Base-by-base conservation (phyloP, 306 rosid genomes). In the Trifolium fragiferum region DNA sequence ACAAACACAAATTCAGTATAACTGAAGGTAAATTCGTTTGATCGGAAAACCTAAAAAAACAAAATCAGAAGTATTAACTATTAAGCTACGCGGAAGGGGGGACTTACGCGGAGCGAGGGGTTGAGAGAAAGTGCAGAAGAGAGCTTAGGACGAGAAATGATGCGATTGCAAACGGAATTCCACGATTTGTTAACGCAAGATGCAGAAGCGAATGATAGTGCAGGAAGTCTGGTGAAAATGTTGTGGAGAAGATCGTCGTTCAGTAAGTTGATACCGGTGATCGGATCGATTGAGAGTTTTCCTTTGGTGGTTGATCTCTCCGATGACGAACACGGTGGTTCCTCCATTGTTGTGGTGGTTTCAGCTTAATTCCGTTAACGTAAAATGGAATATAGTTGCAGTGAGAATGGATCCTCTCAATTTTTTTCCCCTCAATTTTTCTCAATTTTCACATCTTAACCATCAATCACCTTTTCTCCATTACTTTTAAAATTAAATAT, bases 61-160 rank as follows among this genome's bases (percentile, higher is more conserved):
- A 41, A 32, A 25, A 8, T 27, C 20, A 18, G 11, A 49, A 73
- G 44, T 9, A 73, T 15, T 57, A 49, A 73, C 35, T 9, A 73
- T 15, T 57, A 64, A 65, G 25, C 65, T 27, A 46, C 63, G 0
- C 1, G 2, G 19, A 70, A 59, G 0, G 57, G 0, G 57, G 3
- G 6, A 55, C 71, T 19, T 70, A 90, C 96, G 32, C 8, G 38
- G 7, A 76, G 78, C 2, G 80, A 82, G 73, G 87, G 89, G 12
- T 89, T 78, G 80, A 91, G 88, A 66, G 97, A 87, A 68, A 91
- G 87, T 13, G 94, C 92, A 2, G 90, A 82, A 16, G 92, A 80
- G 76, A 91, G 82, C 46, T 89, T 91, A 14, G 94, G 90, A 21
- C 88, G 87, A 70, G 82, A 72, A 72, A 87, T 90, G 63, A 91